Base-by-base conservation (phyloP, 106 monocot species). In the Triglochin maritima region DNA sequence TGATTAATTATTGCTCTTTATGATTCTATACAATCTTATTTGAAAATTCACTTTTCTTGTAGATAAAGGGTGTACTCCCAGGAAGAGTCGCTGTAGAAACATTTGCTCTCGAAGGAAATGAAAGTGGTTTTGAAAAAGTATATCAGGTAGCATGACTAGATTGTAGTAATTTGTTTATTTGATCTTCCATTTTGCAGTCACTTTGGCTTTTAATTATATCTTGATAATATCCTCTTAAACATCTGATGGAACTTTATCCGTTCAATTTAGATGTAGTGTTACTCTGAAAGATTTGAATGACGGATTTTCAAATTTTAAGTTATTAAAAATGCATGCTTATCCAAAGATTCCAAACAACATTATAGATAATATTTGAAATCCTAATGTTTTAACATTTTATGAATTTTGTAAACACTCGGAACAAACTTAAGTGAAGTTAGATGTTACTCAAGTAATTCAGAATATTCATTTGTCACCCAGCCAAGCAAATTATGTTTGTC, bases 31-130 rank as follows among this genome's bases (percentile, higher is more conserved):
- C 29, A 29, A 29, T 29, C 6, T 44, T 44, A n/a, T 63, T 61
- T 63, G 5, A 4, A 63, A 63, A 47, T n/a, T 47, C 5, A 6
- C 15, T 44, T 44, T 29, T 29, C 46, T 15, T 63, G 8, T 48
- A 96, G 95, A 96, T 96, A 67, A 96, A 85, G 53, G 95, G 86
- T 57, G 78, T 88, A 62, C 90, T 90, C 44, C 95, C 90, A 4
- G 95, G 95, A 65, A 80, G 95, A 71, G 57, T 72, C 46, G 78
- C 88, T 56, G 74, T 96, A 56, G 80, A 88, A 49, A 91, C 90
- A 61, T 57, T 79, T 70, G 88, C 68, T 69, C 63, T 90, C 53
- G 81, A 90, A 82, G 90, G 90, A 74, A 86, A 96, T 79, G 85
- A 87, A 17, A 49, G 55, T 55, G 87, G 95, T 60, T 88, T 90